phyloP scores from a whole-genome alignment of 805 yeast species.

The Kregervanrija delftensis region DNA sequence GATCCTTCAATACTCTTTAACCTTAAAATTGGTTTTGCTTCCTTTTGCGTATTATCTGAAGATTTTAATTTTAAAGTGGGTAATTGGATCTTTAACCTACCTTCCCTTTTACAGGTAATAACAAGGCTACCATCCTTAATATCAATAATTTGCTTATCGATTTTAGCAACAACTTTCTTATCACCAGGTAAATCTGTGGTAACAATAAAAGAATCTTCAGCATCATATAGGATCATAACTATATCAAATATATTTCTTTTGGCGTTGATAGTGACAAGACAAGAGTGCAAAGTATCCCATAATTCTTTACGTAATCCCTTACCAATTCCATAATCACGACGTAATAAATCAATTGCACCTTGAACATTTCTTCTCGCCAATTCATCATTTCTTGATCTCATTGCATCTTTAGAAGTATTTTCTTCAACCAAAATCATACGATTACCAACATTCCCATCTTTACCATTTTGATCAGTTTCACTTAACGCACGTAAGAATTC shows the following conservation, averaged over 20 bases:
- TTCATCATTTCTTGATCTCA: constrained; percentile 53
- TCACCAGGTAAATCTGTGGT: constrained; percentile 61
- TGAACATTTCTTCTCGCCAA: constrained; percentile 56
- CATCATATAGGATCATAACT: constrained; percentile 57
- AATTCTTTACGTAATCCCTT: constrained; percentile 50
- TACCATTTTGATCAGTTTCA: constrained; percentile 6
- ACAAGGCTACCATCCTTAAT: constrained; percentile 34
- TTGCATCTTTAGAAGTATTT: constrained; percentile 32
- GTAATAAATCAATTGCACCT: constrained; percentile 59
- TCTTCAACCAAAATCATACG: constrained; percentile 54
- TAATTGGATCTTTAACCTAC: constrained; percentile 47
- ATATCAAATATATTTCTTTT: constrained; percentile 59
- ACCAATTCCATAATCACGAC: constrained; percentile 53
- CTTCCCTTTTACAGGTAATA: constrained; percentile 46
- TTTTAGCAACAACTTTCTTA: constrained; percentile 55
- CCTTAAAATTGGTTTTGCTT: constrained; percentile 12
- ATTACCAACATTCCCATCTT: constrained; percentile 14
- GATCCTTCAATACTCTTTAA: constrained; percentile 5
- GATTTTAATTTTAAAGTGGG: constrained; percentile 26
- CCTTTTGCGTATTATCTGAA: constrained; percentile 7
- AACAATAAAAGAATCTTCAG: constrained; percentile 56
- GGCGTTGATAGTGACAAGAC: constrained; percentile 50
- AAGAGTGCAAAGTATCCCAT: constrained; percentile 66
- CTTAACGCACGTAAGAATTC: constrained; percentile 35
- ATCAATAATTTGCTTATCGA: constrained; percentile 21